phyloP scores from a whole-genome alignment of 768 basidiomycete genomes.

The Kwoniella shandongensis region DNA sequence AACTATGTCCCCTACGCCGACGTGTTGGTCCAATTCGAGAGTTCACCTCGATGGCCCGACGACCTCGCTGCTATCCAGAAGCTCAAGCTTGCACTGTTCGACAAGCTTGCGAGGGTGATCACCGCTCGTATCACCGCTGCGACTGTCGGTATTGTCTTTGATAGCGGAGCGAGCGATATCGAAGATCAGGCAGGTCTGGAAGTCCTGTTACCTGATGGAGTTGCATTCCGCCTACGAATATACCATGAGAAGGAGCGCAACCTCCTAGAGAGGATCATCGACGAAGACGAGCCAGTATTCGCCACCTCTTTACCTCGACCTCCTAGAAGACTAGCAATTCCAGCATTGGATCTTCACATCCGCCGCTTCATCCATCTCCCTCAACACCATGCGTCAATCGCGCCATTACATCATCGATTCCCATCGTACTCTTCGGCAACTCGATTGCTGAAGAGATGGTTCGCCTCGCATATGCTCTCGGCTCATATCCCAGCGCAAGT shows the following conservation, averaged over 20 bases:
- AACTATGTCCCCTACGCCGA: conserved; percentile 70
- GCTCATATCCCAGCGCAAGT: conserved; percentile 73
- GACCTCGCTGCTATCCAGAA: conserved; percentile 89
- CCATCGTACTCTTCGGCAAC: conserved; percentile 79
- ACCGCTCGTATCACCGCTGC: conserved; percentile 61
- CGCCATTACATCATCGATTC: conserved; percentile 74
- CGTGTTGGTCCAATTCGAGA: conserved; percentile 83
- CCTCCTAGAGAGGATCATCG: conserved; percentile 69
- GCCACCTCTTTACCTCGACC: conserved; percentile 41
- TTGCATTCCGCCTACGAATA: conserved; percentile 80
- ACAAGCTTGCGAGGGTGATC: conserved; percentile 69
- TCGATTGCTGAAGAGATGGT: conserved; percentile 87
- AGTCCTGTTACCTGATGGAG: conserved; percentile 74
- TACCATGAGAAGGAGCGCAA: conserved; percentile 83
- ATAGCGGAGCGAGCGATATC: conserved; percentile 60
- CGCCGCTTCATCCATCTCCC: conserved; percentile 78
- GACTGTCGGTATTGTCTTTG: conserved; percentile 61
- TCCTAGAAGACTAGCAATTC: conserved; percentile 32
- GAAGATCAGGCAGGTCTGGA: conserved; percentile 73
- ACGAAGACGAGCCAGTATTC: conserved; percentile 47
- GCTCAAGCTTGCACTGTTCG: conserved; percentile 88
- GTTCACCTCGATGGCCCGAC: conserved; percentile 90
- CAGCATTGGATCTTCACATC: conserved; percentile 57
- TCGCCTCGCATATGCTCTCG: conserved; percentile 77
- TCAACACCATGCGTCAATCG: conserved; percentile 78